Conservation (phyloP, 2,329 filamentous ascomycete species). For the Biscogniauxia sp. region DNA sequence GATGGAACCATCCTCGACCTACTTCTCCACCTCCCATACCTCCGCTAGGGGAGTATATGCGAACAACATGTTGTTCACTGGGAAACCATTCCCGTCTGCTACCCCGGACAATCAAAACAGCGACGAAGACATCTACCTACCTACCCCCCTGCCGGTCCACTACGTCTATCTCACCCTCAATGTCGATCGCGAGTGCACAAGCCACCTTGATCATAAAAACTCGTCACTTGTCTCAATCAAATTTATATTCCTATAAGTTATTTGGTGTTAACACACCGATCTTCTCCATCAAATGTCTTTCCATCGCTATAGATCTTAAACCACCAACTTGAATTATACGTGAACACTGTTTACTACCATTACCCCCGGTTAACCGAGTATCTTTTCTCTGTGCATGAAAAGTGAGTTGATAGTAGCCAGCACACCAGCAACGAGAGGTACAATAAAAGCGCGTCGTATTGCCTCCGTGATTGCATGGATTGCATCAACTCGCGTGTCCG, state of each 20-base stretch:
- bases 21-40: slow-evolving; percentile 4
- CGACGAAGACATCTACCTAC: neutral
- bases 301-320: too few species aligned
- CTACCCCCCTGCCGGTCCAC: neutral
- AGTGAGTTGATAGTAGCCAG: too few species aligned
- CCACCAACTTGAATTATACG: too few species aligned
- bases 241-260: too few species aligned
- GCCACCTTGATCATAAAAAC: neutral
- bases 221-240: too few species aligned
- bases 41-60: neutral
- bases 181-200: neutral
- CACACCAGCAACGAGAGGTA: slow-evolving; percentile 11
- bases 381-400: too few species aligned
- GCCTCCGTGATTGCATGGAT: slow-evolving; percentile 32
- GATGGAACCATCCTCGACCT: slow-evolving; percentile 1
- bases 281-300: too few species aligned
- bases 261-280: too few species aligned
- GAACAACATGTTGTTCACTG: neutral
- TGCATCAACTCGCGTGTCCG: slow-evolving; percentile 24
- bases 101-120: neutral
- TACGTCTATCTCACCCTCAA: slow-evolving; percentile 1
- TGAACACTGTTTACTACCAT: too few species aligned
- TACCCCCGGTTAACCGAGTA: neutral
- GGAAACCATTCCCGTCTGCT: neutral
- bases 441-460: slow-evolving; percentile 8